phyloP scores from a whole-genome alignment of 179 eudicot genomes.

The Beta lomatogona region DNA sequence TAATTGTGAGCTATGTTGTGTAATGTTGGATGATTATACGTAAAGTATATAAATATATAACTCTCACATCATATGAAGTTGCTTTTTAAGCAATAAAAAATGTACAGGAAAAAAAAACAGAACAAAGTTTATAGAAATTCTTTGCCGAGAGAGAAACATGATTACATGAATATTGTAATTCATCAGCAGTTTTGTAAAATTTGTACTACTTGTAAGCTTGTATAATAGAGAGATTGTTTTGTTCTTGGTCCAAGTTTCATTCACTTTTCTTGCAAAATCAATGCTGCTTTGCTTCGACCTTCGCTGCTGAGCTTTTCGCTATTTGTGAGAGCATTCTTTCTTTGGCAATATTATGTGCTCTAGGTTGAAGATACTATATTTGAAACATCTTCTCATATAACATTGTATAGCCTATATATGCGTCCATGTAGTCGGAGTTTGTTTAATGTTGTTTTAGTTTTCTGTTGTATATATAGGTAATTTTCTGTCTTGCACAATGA shows the following conservation, averaged over 20 bases:
- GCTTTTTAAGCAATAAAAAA: background rate
- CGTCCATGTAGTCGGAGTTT: no score
- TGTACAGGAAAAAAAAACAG: slow-evolving; percentile 27
- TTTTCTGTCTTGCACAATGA: no score
- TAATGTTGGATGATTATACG: slow-evolving; percentile 13
- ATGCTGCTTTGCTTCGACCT: no score
- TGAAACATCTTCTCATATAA: no score
- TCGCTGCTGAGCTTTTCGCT: no score
- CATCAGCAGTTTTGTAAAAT: slow-evolving; percentile 28
- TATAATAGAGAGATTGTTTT: slow-evolving; percentile 4
- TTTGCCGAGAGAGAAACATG: slow-evolving; percentile 19
- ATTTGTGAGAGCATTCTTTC: no score
- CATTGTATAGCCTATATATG: no score
- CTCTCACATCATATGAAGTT: slow-evolving; percentile 18
- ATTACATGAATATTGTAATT: slow-evolving; percentile 12
- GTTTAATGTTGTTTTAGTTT: no score
- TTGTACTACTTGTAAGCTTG: slow-evolving; percentile 19
- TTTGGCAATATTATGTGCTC: no score
- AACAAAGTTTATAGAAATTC: slow-evolving; percentile 22
- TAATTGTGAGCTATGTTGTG: slow-evolving; percentile 15
- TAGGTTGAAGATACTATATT: no score
- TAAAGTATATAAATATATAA: background rate
- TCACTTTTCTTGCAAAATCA: no score
- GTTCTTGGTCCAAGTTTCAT: background rate
- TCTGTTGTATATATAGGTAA: no score